A percentile compares a stretch with the other conserved stretches of the same genome.
These are phyloP conservation scores for Aspergillus fumigatus DNA, from an alignment of 2,329 filamentous ascomycete species.

Conservation along the genomic window DNA sequence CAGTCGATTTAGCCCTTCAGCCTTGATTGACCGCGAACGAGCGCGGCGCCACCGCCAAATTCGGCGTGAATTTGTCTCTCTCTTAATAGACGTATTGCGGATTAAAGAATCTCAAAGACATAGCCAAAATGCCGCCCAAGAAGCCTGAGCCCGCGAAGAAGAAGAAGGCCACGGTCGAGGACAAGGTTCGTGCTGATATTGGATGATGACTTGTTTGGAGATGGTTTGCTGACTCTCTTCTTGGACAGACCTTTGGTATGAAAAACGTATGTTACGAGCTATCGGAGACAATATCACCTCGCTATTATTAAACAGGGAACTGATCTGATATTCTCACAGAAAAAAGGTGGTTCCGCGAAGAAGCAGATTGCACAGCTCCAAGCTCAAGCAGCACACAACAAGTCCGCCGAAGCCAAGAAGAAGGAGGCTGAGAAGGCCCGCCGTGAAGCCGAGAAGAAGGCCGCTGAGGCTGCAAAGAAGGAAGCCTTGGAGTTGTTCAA, in stretches of 20 bases:
- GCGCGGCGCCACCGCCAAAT: neutral
- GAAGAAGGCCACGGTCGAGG: conserved; percentile 61
- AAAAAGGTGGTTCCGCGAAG: conserved; percentile 89
- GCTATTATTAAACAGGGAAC: neutral
- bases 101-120: conserved; percentile 7
- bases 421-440: conserved; percentile 62
- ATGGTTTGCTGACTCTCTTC: conserved; percentile 14
- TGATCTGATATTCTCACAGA: conserved; percentile 44
- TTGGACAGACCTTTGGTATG: conserved; percentile 81
- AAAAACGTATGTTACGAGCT: conserved; percentile 65
- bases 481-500: conserved; percentile 82
- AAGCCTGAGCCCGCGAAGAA: conserved; percentile 45
- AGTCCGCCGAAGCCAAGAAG: conserved; percentile 81
- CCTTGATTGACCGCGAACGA: conserved; percentile 4
- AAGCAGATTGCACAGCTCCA: conserved; percentile 83
- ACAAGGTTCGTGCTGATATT: conserved; percentile 55
- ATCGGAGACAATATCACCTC: neutral
- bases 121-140: conserved; percentile 46
- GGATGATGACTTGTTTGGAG: conserved; percentile 2
- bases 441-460: conserved; percentile 83
- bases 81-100: conserved; percentile 7
- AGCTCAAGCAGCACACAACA: conserved; percentile 66
- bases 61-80: conserved; percentile 16
- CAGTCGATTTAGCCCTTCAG: conserved; percentile 2
- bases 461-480: conserved; percentile 75